Evolutionary conservation across 768 basidiomycete genomes (phyloP), one percentile per base, ranked within the genome.

Genomic region (Lactarius hengduanensis): DNA sequence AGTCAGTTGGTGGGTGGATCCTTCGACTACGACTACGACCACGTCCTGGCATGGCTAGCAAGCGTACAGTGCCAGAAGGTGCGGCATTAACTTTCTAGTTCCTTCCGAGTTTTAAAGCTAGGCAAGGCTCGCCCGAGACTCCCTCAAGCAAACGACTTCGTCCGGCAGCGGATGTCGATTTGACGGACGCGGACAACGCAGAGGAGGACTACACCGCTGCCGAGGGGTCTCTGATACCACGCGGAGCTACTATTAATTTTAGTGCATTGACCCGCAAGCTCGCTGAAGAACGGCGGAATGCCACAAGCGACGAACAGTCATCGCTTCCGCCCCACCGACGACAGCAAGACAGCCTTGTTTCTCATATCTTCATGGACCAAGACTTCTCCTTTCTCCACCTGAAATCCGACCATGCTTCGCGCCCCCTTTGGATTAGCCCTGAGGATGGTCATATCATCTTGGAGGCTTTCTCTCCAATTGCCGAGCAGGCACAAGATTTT

Each of bases 401-500:
- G 62, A 97, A 98, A 76, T 79, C 84, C 2, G 97, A 99, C 78
- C 97, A 99, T 75, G 82, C 86, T 38, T 90, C 92, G 6, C 87
- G 97, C 56, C 97, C 97, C 18, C 79, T 98, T 20, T 99, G 96
- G 96, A 98, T 99, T 69, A 92, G 90, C 71, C 94, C 94, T 7
- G 90, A 92, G 70, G 90, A 94, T 74, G 89, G 89, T 0, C 88
- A 91, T 71, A 98, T 98, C 72, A 98, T 98, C 67, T 86, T 99
- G 40, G 97, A 99, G 77, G 94, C 94, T 0, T 99, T 99, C 76
- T 95, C 94, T 28, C 94, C 97, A 4, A 95, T 98, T 68, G 96
- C 96, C 26, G 94, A 96, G 73, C 94, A 96, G 77, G 97, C 97
- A 4, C 97, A 98, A 77, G 97, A 99, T 75, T 98, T 99, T 73